Base-by-base conservation (phyloP, 164 flowering plant genomes). In the Magnolia changhungtana region DNA sequence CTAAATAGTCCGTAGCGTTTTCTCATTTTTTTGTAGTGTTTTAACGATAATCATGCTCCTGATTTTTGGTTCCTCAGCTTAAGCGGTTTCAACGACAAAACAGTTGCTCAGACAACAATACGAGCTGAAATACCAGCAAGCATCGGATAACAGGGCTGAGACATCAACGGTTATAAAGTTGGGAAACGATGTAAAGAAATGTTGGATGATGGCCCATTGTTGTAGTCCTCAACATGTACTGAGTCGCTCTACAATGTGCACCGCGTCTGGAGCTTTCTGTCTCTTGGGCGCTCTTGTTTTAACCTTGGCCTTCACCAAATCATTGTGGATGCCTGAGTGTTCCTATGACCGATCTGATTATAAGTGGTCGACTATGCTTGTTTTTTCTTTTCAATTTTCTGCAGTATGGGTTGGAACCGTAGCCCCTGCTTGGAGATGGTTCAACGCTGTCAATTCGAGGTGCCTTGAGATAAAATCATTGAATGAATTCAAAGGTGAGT, bases 131-230 rank as follows among this genome's bases (percentile, higher is more conserved):
- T 23, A 50, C 31, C 45, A 63, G 1, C 58, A 45, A 52, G 45
- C 16, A 9, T 8, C 14, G 19, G 50, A 55, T 10, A 1, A 19
- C 14, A 77, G 72, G 71, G 55, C 52, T 1, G 55, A 14, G 14
- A 74, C 14, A 19, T 23, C 65, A 24, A 67, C 19, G 8, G 74
- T 78, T 20, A 29, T 78, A 73, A 85, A 77, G 69, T 77, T 90
- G 20, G 83, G 49, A 50, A 79, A 83, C 55, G 85, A 82, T 59
- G 64, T 90, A 27, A 82, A 45, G 61, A 88, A 81, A 67, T 85
- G 67, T 71, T 88, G 90, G 94, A 83, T 86, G 87, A 92, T 90
- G 92, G 90, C 93, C 24, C 87, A 85, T 66, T 86, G 92, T 8
- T 50, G 82, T 58, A 81, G 81, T 77, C 94, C 92, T n/a, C 94